Base-by-base conservation (phyloP, 352 stramenopile genomes). In the Phytophthora uliginosa region DNA sequence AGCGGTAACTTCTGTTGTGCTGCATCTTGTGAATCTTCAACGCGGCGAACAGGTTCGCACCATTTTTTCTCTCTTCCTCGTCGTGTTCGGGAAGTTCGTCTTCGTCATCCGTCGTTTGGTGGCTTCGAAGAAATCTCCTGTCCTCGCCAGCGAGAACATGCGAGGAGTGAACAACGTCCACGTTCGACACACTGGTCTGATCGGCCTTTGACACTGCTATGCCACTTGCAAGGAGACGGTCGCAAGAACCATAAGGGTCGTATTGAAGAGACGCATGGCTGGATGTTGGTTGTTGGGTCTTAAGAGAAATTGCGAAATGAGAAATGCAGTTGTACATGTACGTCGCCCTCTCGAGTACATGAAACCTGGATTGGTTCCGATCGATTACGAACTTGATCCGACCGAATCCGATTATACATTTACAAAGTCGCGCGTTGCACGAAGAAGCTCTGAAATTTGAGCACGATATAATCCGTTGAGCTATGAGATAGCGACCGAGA, bases 271-370 rank as follows among this genome's bases (percentile, higher is more conserved):
- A 51, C 45, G 45, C 45, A 51, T 51, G 51, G 34, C 36, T 61
- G 34, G 45, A 57, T 57, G 61, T 45, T 60, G 34, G 60, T 38
- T 54, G 48, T 54, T 54, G 60, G 33, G 60, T 53, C 47, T 67
- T 52, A 34, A 59, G 50, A 34, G n/a, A 55, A 55, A 63, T 55
- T 55, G 57, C 38, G 24, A 40, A 63, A 63, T 63, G 57, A 54
- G 24, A 60, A 34, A 62, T 22, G 34, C 36, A 24, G 20, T 22
- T 53, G 34, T 62, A n/a, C n/a, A n/a, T 62, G 55, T 24, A 18
- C 4, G 40, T 38, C 5, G 33, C 33, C 33, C 33, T 28, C 26
- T 28, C 26, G 26, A 28, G 26, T 28, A 28, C n/a, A n/a, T n/a
- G n/a, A n/a, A n/a, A n/a, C n/a, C n/a, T n/a, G n/a, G n/a, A n/a